Evolutionary conservation across 2,329 filamentous ascomycete genomes (phyloP), one percentile per base, ranked within the genome.

Genomic region (Xylaria sp.): DNA sequence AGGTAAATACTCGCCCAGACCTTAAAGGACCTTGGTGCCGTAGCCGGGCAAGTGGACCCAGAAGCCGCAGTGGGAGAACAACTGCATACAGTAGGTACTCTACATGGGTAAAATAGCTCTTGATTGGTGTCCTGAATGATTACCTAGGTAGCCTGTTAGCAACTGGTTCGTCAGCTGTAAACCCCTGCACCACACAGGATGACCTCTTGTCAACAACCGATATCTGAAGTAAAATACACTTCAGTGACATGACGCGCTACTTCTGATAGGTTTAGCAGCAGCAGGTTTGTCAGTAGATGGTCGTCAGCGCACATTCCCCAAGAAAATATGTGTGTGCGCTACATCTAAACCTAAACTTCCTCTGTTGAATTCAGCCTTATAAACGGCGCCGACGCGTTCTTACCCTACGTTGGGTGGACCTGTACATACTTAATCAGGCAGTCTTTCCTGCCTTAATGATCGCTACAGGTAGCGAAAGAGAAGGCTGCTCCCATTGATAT

Each of bases 381-480:
- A 9, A 28, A 64, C 23, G 41, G 28, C n/a, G 20, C 46, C 41
- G 7, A 25, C 28, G 28, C 23, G 53, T 59, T 50, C 62, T 52
- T 68, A 18, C 52, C 45, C 13, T 15, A 28, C 39, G 15, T 39
- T 36, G 18, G n/a, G n/a, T 34, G 25, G 18, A 53, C 39, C 8
- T 39, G 18, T 28, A 28, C 3, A 32, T 13, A 10, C n/a, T 28
- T n/a, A 30, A 15, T 20, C 36, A 7, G n/a, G 12, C 7, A 41
- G n/a, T 20, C 55, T 41, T 66, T 64, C 60, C 43, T 60, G 9
- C 30, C 25, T 7, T 52, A 23, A 23, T 23, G 10, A 28, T 18
- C 0, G 20, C 23, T 13, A n/a, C n/a, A n/a, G n/a, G n/a, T n/a
- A 4, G 4, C 13, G 10, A 41, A 46, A n/a, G 25, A 34, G 39